Percentiles rank a stretch among this genome's conserved stretches.
Evolutionary conservation across 1,284 basidiomycete species (phyloP).

Genomic region (Sutorius eximius): DNA sequence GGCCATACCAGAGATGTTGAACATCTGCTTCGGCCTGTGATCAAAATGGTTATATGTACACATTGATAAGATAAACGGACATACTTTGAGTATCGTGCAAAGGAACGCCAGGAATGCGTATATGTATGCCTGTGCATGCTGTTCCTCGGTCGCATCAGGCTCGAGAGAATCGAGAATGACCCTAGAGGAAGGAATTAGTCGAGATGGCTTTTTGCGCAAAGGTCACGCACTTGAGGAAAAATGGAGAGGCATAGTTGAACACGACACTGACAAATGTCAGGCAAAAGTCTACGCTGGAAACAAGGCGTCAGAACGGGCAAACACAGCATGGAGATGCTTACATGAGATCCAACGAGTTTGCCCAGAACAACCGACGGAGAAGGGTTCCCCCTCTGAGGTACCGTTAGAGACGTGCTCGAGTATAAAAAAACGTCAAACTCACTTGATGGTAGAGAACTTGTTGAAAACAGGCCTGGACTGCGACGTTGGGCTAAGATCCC

Average conservation of each 20-base stretch:
- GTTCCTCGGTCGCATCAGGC: conserved; percentile 35
- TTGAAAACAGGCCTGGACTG: conserved; percentile 54
- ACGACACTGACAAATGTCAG: conserved; percentile 58
- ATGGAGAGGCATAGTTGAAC: conserved; percentile 58
- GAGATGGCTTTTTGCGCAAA: neutral
- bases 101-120: conserved; percentile 59
- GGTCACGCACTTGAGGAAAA: conserved; percentile 41
- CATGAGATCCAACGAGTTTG: conserved; percentile 75
- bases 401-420: neutral
- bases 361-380: conserved; percentile 59
- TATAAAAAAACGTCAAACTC: conserved; percentile 28
- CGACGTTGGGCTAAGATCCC: conserved; percentile 53
- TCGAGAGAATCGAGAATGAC: conserved; percentile 38
- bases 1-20: conserved; percentile 65
- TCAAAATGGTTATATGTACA: neutral
- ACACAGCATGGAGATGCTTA: conserved; percentile 23
- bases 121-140: conserved; percentile 58
- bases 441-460: conserved; percentile 41
- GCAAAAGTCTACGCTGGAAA: conserved; percentile 55
- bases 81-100: conserved; percentile 48
- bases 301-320: neutral
- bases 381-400: conserved; percentile 49
- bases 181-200: conserved; percentile 15
- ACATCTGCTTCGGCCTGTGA: conserved; percentile 56
- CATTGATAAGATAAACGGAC: neutral